A percentile compares a stretch with the other conserved stretches of the same genome.
These are phyloP conservation scores for Chlorociboria aeruginascens DNA, from an alignment of 495 filamentous ascomycete species.

Conservation along the genomic window DNA sequence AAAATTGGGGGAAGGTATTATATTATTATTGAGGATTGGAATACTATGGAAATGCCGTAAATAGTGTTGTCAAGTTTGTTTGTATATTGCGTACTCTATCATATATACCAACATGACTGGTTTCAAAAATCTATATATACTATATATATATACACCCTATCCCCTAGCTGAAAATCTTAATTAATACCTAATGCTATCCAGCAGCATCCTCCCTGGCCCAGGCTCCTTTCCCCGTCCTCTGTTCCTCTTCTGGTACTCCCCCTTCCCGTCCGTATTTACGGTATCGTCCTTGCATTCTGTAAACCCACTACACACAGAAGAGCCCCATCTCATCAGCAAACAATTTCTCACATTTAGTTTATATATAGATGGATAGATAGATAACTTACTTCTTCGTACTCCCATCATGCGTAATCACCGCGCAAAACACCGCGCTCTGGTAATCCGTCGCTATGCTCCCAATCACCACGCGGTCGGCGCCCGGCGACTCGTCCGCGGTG, in stretches of 20 bases:
- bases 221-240: constrained; percentile 4
- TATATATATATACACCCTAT: too few relatives aligned
- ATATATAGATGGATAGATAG: too few relatives aligned
- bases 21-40: too few relatives aligned
- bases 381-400: constrained; percentile 11
- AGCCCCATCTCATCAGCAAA: too few relatives aligned
- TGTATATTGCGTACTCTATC: too few relatives aligned
- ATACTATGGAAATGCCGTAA: too few relatives aligned
- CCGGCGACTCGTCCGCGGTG: constrained; percentile 8
- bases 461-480: constrained; percentile 20
- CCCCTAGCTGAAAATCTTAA: too few relatives aligned
- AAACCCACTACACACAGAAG: constrained; percentile 8
- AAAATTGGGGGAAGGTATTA: too few relatives aligned
- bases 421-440: constrained; percentile 16
- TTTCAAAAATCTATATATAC: too few relatives aligned
- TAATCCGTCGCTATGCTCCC: constrained; percentile 18
- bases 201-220: constrained; percentile 4
- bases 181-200: constrained; percentile 8
- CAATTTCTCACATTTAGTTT: too few relatives aligned
- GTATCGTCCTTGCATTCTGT: constrained; percentile 15
- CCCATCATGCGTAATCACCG: constrained; percentile 15
- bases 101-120: too few relatives aligned
- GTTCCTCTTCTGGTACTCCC: constrained; percentile 1
- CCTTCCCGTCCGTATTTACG: constrained; percentile 12
- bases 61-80: too few relatives aligned